A percentile compares a stretch with the other conserved stretches of the same genome.
phyloP scores from a whole-genome alignment of 805 yeast genomes.

The Yamadazyma takamatsuzukensis region DNA sequence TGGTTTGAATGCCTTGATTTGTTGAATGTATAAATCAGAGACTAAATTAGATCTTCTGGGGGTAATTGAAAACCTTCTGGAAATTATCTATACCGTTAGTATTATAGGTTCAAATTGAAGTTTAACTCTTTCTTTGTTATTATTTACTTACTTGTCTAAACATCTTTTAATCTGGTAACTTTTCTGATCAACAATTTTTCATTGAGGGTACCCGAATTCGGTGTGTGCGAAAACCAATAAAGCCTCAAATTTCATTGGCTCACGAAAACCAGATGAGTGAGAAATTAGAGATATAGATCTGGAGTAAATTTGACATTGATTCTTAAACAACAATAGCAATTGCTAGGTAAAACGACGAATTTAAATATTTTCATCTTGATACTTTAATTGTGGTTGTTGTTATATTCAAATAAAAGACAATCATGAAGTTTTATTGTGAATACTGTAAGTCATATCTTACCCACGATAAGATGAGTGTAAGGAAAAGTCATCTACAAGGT shows the following conservation, averaged over 20 bases:
- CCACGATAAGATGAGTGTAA: conserved; percentile 83
- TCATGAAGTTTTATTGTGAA: conserved; percentile 67
- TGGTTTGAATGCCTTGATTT: conserved; percentile 87
- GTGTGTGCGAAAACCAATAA: conserved; percentile 11
- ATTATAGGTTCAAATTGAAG: background rate
- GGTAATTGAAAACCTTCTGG: conserved; percentile 42
- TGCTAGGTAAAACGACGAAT: too few relatives aligned
- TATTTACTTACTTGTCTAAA: conserved; percentile 15
- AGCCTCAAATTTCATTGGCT: conserved; percentile 6
- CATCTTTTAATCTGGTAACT: conserved; percentile 9
- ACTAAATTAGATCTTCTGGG: conserved; percentile 55
- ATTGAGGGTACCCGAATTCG: too few relatives aligned
- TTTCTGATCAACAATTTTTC: conserved; percentile 4
- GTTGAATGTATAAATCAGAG: conserved; percentile 82
- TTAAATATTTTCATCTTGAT: too few relatives aligned
- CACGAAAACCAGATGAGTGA: background rate
- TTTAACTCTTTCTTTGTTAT: too few relatives aligned
- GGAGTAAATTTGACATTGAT: too few relatives aligned
- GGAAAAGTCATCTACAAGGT: conserved; percentile 77
- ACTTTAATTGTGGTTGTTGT: too few relatives aligned
- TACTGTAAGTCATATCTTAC: conserved; percentile 81
- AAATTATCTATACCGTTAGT: conserved; percentile 10
- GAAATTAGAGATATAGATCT: background rate
- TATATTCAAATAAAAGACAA: too few relatives aligned
- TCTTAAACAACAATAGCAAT: too few relatives aligned